Conservation (phyloP, 805 yeast species). For the Pichia nanzhaoensis region DNA sequence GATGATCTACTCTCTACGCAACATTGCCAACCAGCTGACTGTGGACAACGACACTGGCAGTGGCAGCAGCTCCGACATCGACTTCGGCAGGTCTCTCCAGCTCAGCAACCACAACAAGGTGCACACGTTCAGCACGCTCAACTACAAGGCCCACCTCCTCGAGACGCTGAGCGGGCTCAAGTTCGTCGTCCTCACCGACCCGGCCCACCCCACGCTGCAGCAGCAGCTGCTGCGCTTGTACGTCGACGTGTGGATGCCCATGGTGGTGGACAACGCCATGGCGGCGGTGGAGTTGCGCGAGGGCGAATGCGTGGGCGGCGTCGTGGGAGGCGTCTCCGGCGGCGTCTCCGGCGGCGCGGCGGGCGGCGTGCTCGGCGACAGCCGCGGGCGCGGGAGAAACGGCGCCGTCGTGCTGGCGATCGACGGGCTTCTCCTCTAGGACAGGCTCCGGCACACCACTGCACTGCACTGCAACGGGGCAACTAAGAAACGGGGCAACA, state of each 20-base stretch:
- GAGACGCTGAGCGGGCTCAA: constrained; percentile 63
- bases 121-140: constrained; percentile 4
- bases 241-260: constrained; percentile 31
- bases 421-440: too few relatives aligned
- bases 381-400: too few relatives aligned
- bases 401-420: too few relatives aligned
- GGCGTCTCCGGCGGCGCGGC: too few relatives aligned
- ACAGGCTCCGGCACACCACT: too few relatives aligned
- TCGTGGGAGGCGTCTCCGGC: too few relatives aligned
- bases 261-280: constrained; percentile 14
- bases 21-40: constrained; percentile 39
- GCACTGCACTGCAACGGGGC: too few relatives aligned
- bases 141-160: constrained; percentile 16
- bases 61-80: neutral
- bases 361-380: too few relatives aligned
- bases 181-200: constrained; percentile 69
- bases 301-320: too few relatives aligned
- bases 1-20: constrained; percentile 69
- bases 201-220: constrained; percentile 47
- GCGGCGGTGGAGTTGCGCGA: constrained; percentile 16
- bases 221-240: constrained; percentile 52
- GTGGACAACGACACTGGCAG: neutral
- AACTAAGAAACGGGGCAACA: too few relatives aligned
- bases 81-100: neutral
- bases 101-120: constrained; percentile 1